Conservation (phyloP, 352 stramenopile species). For the Globisporangium solare region DNA sequence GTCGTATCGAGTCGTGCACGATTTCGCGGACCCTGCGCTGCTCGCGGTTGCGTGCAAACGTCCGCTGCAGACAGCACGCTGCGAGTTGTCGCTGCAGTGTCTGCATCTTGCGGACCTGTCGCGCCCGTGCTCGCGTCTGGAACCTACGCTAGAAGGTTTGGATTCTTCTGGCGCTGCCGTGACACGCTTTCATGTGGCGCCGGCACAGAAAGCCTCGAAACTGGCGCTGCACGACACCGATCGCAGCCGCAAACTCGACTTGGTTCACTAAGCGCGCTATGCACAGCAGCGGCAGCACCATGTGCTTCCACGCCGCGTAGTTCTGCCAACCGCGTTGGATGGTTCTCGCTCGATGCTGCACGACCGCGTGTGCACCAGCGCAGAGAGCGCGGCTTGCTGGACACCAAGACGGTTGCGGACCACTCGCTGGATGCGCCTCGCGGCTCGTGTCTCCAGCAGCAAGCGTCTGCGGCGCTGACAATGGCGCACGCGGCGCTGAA, state of each 20-base stretch:
- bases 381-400: neutral
- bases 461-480: neutral
- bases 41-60: slow-evolving; percentile 29
- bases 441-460: neutral
- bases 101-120: slow-evolving; percentile 23
- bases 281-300: slow-evolving; percentile 15
- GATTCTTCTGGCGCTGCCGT: slow-evolving; percentile 23
- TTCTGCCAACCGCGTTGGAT: slow-evolving; percentile 30
- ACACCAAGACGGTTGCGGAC: slow-evolving; percentile 5
- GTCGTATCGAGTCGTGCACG: slow-evolving; percentile 28
- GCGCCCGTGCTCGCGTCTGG: slow-evolving; percentile 7
- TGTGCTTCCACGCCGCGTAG: slow-evolving; percentile 28
- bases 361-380: slow-evolving; percentile 3
- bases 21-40: slow-evolving; percentile 21
- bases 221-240: slow-evolving; percentile 38
- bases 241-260: slow-evolving; percentile 40
- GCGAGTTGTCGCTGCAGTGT: slow-evolving; percentile 26
- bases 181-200: slow-evolving; percentile 22
- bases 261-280: slow-evolving; percentile 30
- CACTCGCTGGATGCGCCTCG: slow-evolving; percentile 18
- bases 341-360: slow-evolving; percentile 13
- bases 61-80: slow-evolving; percentile 45
- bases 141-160: slow-evolving; percentile 34
- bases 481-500: slow-evolving; percentile 24
- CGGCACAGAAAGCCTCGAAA: slow-evolving; percentile 41